Conservation (phyloP, 305 asterid species). For the Solanum hybrid region DNA sequence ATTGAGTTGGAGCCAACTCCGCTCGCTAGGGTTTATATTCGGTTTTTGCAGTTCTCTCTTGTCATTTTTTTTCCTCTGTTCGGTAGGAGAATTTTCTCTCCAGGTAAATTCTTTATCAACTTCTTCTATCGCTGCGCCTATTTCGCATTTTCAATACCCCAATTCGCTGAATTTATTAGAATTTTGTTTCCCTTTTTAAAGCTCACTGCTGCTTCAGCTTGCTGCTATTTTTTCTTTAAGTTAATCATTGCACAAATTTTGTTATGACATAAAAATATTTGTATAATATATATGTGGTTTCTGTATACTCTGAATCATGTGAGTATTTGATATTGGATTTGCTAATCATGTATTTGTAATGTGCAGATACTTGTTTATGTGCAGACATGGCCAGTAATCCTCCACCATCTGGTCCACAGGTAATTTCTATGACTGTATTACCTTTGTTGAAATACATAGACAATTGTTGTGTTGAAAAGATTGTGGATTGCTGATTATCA, state of each 20-base stretch:
- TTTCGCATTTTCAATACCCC: background rate
- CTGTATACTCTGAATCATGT: background rate
- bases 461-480: background rate
- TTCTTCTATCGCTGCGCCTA: background rate
- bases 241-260: background rate
- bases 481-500: background rate
- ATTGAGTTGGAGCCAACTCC: background rate
- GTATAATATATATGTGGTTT: background rate
- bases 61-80: background rate
- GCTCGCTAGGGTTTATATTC: constrained; percentile 22
- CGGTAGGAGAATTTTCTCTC: background rate
- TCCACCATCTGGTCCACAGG: constrained; percentile 81
- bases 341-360: constrained; percentile 2
- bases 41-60: background rate
- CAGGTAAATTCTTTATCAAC: background rate
- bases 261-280: background rate
- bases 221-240: background rate
- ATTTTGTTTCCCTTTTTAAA: background rate
- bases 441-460: background rate
- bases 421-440: constrained; percentile 10
- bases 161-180: background rate
- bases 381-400: constrained; percentile 60
- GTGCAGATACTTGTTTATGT: constrained; percentile 23
- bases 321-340: background rate
- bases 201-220: background rate